Percentiles rank a stretch among this genome's conserved stretches.
These are phyloP conservation scores for Kodamaea anthophila DNA, from an alignment of 1,139 yeast genomes.

Conservation along the genomic window DNA sequence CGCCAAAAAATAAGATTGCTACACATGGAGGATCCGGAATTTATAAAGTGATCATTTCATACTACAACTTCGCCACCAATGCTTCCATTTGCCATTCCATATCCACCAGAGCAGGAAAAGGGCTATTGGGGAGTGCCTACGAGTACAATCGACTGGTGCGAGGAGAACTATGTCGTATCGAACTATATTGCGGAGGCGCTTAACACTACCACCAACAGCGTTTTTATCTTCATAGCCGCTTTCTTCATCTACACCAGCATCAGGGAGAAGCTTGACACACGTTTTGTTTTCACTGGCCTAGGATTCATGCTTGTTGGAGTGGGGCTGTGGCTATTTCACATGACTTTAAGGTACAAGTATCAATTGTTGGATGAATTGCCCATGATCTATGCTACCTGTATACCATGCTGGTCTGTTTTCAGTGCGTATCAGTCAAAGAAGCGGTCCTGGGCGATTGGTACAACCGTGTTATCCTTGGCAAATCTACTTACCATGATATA, in stretches of 20 bases:
- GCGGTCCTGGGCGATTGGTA: conserved; percentile 43
- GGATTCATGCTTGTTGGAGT: conserved; percentile 88
- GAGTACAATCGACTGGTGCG: conserved; percentile 94
- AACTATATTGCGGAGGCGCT: conserved; percentile 81
- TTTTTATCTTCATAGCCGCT: conserved; percentile 59
- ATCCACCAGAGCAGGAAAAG: conserved; percentile 36
- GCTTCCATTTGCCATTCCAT: conserved; percentile 44
- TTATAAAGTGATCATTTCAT: background rate
- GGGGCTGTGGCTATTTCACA: conserved; percentile 93
- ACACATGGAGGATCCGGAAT: conserved; percentile 3
- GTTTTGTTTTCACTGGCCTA: conserved; percentile 65
- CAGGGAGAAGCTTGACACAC: conserved; percentile 53
- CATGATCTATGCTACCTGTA: conserved; percentile 95
- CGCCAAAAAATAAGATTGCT: conserved; percentile 3
- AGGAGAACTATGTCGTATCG: conserved; percentile 87
- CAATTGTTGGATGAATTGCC: conserved; percentile 94
- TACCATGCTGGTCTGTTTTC: conserved; percentile 87
- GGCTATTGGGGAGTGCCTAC: conserved; percentile 49
- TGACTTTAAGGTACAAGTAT: conserved; percentile 84
- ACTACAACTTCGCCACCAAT: conserved; percentile 13
- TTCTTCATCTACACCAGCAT: conserved; percentile 62
- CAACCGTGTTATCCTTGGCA: conserved; percentile 52
- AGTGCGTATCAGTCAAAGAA: conserved; percentile 48
- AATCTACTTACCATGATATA: conserved; percentile 57
- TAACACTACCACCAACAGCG: conserved; percentile 72